Conservation (phyloP, 179 eudicot genomes). For the Sideroxylon spinosum region DNA sequence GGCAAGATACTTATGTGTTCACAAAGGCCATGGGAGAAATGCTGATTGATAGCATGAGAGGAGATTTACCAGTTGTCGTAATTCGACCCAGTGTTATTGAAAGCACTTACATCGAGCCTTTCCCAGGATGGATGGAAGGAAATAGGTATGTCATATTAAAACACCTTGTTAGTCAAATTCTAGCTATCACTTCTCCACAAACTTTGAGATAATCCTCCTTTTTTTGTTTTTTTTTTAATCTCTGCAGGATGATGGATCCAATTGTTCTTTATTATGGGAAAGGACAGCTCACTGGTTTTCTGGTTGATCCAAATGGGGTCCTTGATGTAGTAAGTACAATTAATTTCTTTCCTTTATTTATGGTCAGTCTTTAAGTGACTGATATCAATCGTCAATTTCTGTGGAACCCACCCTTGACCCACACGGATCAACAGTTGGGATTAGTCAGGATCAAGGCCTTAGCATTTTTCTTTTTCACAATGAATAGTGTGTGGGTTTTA, state of each 20-base stretch:
- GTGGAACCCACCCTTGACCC: no score
- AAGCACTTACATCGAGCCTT: conserved; percentile 87
- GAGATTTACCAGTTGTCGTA: conserved; percentile 82
- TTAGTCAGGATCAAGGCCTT: no score
- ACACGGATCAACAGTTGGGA: no score
- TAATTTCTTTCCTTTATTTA: not conserved
- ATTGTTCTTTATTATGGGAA: conserved; percentile 81
- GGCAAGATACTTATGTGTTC: conserved; percentile 98
- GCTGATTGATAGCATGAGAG: conserved; percentile 70
- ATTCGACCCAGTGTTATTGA: conserved; percentile 93
- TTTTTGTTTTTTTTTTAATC: conserved; percentile 7
- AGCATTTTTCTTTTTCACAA: no score
- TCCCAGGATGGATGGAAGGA: conserved; percentile 99
- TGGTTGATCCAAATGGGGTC: conserved; percentile 77
- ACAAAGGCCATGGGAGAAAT: conserved; percentile 99
- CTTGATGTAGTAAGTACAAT: conserved; percentile 76
- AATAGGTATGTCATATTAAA: conserved; percentile 45
- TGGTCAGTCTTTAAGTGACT: not conserved
- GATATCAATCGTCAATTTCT: no score
- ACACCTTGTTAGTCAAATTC: not conserved
- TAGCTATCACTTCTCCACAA: not conserved
- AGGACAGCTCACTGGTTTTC: conserved; percentile 86
- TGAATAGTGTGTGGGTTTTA: no score
- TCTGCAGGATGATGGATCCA: conserved; percentile 98
- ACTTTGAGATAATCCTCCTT: not conserved